Evolutionary conservation across 2,329 filamentous ascomycete genomes (phyloP).

Genomic region (Zymoseptoria tritici): DNA sequence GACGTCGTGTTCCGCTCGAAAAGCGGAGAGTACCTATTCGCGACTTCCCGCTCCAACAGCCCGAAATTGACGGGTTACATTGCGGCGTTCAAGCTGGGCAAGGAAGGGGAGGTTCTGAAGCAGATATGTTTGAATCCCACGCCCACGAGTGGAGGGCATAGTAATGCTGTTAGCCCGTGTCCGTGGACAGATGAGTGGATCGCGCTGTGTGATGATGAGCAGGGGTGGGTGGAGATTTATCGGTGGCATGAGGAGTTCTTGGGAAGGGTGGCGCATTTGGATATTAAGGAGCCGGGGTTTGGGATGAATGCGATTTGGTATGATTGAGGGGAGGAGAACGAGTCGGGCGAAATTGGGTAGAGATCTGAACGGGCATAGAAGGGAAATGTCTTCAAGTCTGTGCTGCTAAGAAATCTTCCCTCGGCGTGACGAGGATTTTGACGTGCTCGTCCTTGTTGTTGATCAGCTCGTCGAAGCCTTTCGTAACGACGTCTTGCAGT

Average conservation of each 20-base stretch:
- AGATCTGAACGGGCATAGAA: too few species aligned
- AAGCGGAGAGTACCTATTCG: slow-evolving; percentile 70
- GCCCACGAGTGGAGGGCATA: slow-evolving; percentile 79
- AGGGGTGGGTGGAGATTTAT: slow-evolving; percentile 82
- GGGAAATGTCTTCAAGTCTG: background rate
- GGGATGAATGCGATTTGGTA: slow-evolving; percentile 98
- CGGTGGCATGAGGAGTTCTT: slow-evolving; percentile 77
- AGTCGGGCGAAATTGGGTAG: background rate
- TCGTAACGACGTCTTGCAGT: slow-evolving; percentile 8
- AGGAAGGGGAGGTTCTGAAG: slow-evolving; percentile 60
- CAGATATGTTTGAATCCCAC: slow-evolving; percentile 79
- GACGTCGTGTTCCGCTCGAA: slow-evolving; percentile 71
- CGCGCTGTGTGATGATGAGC: slow-evolving; percentile 82
- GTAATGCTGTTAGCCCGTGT: slow-evolving; percentile 77
- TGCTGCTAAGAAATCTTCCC: background rate
- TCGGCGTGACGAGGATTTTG: slow-evolving; percentile 13
- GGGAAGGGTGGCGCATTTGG: slow-evolving; percentile 65
- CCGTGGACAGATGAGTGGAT: slow-evolving; percentile 83
- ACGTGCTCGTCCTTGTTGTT: slow-evolving; percentile 14
- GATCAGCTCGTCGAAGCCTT: slow-evolving; percentile 13
- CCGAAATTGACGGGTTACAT: slow-evolving; percentile 74
- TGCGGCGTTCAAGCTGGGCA: slow-evolving; percentile 65
- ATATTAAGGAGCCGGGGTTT: slow-evolving; percentile 80
- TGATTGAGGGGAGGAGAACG: slow-evolving; percentile 48
- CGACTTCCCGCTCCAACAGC: slow-evolving; percentile 71